A percentile compares a stretch with the other conserved stretches of the same genome.
Evolutionary conservation across 805 yeast species (phyloP).

Genomic region (Candida chauliodis): DNA sequence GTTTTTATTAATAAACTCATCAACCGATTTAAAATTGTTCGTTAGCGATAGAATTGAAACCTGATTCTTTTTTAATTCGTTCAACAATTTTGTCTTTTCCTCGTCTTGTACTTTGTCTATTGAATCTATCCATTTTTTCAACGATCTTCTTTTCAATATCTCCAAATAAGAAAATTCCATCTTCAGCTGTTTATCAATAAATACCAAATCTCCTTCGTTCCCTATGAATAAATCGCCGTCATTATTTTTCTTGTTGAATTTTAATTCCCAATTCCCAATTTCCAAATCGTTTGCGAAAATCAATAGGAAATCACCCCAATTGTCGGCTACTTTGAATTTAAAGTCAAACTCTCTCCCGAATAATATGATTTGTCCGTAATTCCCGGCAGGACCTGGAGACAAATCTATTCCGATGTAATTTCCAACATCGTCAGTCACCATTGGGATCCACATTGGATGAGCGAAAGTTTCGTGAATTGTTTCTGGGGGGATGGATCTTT

Average conservation of each 20-base stretch:
- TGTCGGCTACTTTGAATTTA: slow-evolving; percentile 79
- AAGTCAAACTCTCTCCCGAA: slow-evolving; percentile 94
- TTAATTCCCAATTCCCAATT: slow-evolving; percentile 72
- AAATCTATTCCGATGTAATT: slow-evolving; percentile 90
- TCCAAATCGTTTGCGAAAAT: slow-evolving; percentile 85
- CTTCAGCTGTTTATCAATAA: slow-evolving; percentile 55
- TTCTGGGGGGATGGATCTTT: slow-evolving; percentile 72
- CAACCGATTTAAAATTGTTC: slow-evolving; percentile 21
- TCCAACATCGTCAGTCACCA: slow-evolving; percentile 84
- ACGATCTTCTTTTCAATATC: slow-evolving; percentile 32
- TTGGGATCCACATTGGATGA: slow-evolving; percentile 89
- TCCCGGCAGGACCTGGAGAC: slow-evolving; percentile 60
- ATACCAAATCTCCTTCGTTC: slow-evolving; percentile 72
- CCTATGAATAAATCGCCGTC: slow-evolving; percentile 57
- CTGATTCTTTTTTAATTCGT: slow-evolving; percentile 19
- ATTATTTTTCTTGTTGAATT: slow-evolving; percentile 48
- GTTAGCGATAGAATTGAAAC: slow-evolving; percentile 18
- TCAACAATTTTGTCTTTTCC: slow-evolving; percentile 12
- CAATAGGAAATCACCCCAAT: slow-evolving; percentile 85
- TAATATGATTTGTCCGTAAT: slow-evolving; percentile 84
- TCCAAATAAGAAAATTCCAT: slow-evolving; percentile 39
- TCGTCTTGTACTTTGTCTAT: slow-evolving; percentile 13
- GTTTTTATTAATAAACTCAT: slow-evolving; percentile 28
- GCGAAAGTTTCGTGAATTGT: slow-evolving; percentile 74
- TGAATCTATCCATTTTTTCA: slow-evolving; percentile 30